Evolutionary conservation across 1,139 yeast species (phyloP).

Genomic region (Magnusiomyces starmeri): DNA sequence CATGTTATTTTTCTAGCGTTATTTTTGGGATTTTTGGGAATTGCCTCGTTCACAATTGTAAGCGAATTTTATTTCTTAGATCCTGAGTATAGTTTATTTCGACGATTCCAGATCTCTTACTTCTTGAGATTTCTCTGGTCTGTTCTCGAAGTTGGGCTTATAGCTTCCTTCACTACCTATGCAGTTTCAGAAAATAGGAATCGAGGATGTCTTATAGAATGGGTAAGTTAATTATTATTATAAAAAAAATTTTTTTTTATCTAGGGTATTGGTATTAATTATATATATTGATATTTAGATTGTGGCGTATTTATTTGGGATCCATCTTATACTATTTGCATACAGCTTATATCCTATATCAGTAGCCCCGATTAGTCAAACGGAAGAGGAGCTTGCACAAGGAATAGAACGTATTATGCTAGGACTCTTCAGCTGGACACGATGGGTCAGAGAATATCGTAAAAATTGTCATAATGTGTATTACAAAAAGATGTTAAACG

Average conservation of each 20-base stretch:
- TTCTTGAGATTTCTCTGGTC: constrained; percentile 15
- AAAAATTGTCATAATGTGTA: background rate
- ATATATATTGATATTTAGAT: constrained; percentile 1
- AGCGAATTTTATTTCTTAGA: constrained; percentile 13
- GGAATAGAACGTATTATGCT: constrained; percentile 10
- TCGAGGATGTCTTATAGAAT: constrained; percentile 15
- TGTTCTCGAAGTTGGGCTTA: constrained; percentile 11
- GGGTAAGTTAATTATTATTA: constrained; percentile 9
- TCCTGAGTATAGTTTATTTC: constrained; percentile 8
- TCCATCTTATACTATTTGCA: constrained; percentile 12
- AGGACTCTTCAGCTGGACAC: constrained; percentile 4
- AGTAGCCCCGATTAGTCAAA: constrained; percentile 3
- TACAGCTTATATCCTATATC: constrained; percentile 7
- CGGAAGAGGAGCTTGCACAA: constrained; percentile 5
- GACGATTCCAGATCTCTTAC: constrained; percentile 13
- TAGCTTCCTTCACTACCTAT: constrained; percentile 14
- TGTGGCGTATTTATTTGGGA: constrained; percentile 15
- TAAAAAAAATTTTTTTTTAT: background rate
- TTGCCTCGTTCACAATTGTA: constrained; percentile 14
- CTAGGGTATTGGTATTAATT: background rate
- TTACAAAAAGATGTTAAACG: no score
- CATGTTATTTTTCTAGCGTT: constrained; percentile 12
- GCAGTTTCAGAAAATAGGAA: constrained; percentile 10
- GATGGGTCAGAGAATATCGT: background rate
- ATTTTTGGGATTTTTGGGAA: constrained; percentile 14